Evolutionary conservation across 2,329 filamentous ascomycete genomes (phyloP).

Genomic region (Mariannaea elegans): DNA sequence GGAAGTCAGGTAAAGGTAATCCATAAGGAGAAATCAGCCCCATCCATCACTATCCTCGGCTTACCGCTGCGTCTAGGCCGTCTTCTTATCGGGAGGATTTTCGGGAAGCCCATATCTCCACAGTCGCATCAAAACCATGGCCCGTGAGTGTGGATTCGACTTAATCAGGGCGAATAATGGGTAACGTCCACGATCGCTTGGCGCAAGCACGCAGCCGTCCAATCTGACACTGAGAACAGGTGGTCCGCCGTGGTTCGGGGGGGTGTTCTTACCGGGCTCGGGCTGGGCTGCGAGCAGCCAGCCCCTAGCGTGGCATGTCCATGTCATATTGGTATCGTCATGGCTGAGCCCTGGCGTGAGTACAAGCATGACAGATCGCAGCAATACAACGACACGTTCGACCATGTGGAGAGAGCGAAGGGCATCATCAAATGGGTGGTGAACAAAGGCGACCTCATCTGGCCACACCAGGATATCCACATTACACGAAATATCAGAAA

Average conservation of each 20-base stretch:
- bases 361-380: neutral
- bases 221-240: neutral
- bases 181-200: neutral
- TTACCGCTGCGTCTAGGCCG: neutral
- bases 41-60: neutral
- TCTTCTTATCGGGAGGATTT: neutral
- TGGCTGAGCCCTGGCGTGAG: neutral
- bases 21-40: neutral
- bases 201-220: too few species aligned
- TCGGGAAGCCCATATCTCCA: neutral
- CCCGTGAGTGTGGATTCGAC: neutral
- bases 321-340: conserved; percentile 2
- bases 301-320: neutral
- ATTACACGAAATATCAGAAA: neutral
- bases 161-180: neutral
- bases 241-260: conserved; percentile 10
- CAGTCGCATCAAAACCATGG: neutral
- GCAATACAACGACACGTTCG: neutral
- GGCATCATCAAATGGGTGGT: neutral
- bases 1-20: neutral
- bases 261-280: conserved; percentile 6
- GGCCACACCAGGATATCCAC: neutral
- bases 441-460: conserved; percentile 1
- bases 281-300: neutral
- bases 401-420: neutral